Evolutionary conservation across 2,329 filamentous ascomycete species (phyloP), one percentile per base, ranked within the genome.

Genomic region (Trichoderma atroviride): DNA sequence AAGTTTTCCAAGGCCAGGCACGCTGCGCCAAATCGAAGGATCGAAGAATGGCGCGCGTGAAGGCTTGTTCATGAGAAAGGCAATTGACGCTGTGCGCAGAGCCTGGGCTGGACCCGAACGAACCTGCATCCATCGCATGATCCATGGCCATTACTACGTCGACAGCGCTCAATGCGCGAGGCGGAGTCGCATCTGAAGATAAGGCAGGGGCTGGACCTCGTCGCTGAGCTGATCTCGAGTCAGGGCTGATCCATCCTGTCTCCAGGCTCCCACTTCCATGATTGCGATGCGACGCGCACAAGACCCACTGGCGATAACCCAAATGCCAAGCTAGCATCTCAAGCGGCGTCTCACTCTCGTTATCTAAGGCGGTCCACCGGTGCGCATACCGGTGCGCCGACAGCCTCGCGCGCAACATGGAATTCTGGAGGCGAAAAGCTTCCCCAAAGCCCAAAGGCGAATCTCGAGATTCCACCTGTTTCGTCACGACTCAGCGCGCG

Each of bases 161-260:
- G 55, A 33, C 63, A 58, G 63, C 14, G 37, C 16, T 65, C 52
- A 47, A 43, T 56, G 47, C 22, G 52, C 61, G 50, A 50, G 53
- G 37, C 35, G 53, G 53, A 56, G 52, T 55, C 52, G 35, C 24
- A 66, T 58, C 40, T 58, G 5, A 29, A 56, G 63, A 66, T 66
- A 66, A 66, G 53, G n/a, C 55, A 35, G 63, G 63, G 63, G 63
- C 63, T 58, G 63, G 63, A 58, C 63, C 53, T 33, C 16, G 40
- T 22, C 33, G 22, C 40, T 16, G 22, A 58, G 37, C 40, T 66
- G 40, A 50, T 56, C 27, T 66, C 16, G 63, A 66, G 63, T 66
- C 63, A 66, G 63, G 63, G 52, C 11, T 52, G 40, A 55, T 66
- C 40, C 63, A 59, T 50, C 22, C 43, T 52, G 63, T 66, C 63